These are phyloP conservation scores for Diaporthe citri DNA, from an alignment of 2,329 filamentous ascomycete species.

Conservation along the genomic window DNA sequence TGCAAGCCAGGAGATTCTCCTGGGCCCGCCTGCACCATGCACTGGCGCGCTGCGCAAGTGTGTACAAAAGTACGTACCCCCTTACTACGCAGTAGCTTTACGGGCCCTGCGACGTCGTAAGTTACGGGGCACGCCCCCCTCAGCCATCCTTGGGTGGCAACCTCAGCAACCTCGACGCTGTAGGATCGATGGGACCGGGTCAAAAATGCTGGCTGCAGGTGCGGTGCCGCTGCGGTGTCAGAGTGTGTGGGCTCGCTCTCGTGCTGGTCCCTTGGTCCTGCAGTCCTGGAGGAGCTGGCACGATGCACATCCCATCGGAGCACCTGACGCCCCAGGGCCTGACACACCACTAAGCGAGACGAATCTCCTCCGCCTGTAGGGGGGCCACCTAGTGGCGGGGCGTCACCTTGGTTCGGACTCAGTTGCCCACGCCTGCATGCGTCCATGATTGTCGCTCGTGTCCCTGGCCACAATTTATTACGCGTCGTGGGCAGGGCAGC, in stretches of 20 bases:
- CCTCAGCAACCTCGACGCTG: slow-evolving; percentile 32
- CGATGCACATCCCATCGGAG: slow-evolving; percentile 34
- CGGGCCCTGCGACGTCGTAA: slow-evolving; percentile 35
- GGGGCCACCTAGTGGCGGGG: slow-evolving; percentile 21
- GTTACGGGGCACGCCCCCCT: slow-evolving; percentile 36
- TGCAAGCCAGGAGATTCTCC: slow-evolving; percentile 32
- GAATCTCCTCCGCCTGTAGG: slow-evolving; percentile 13
- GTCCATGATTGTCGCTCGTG: slow-evolving; percentile 34
- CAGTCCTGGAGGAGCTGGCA: slow-evolving; percentile 28
- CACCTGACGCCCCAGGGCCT: slow-evolving; percentile 35
- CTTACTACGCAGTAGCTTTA: slow-evolving; percentile 32
- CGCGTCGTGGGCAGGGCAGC: slow-evolving; percentile 31
- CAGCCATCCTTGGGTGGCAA: slow-evolving; percentile 24
- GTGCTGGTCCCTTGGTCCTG: slow-evolving; percentile 29
- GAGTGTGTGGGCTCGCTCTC: slow-evolving; percentile 22
- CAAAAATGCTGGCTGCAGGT: slow-evolving; percentile 6
- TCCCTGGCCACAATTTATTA: slow-evolving; percentile 35
- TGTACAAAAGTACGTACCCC: slow-evolving; percentile 21
- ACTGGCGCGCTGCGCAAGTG: neutral
- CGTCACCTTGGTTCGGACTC: slow-evolving; percentile 25
- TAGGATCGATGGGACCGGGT: slow-evolving; percentile 21
- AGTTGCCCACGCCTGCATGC: slow-evolving; percentile 25
- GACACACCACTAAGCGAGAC: slow-evolving; percentile 34
- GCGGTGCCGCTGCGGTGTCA: slow-evolving; percentile 17
- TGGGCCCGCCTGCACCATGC: slow-evolving; percentile 30